A percentile compares a stretch with the other conserved stretches of the same genome.
phyloP scores from a whole-genome alignment of 2,329 filamentous ascomycete species.

The Aspergillus tubingensis region DNA sequence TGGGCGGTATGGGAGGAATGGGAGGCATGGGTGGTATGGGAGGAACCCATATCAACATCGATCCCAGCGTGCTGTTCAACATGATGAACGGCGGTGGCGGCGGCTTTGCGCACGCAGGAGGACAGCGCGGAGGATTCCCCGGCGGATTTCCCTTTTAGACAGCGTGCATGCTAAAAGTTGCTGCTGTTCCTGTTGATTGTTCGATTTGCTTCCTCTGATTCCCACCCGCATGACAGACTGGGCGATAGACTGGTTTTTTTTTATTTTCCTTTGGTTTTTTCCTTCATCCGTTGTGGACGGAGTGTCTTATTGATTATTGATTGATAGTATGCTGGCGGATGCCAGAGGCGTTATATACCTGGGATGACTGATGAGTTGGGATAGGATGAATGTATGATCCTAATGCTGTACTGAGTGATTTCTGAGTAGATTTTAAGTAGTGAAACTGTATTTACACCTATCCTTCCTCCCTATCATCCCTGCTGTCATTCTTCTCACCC shows the following conservation, averaged over 20 bases:
- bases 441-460: too few species aligned
- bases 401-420: too few species aligned
- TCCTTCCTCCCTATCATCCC: too few species aligned
- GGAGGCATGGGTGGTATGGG: constrained; percentile 58
- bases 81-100: constrained; percentile 73
- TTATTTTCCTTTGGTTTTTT: neutral
- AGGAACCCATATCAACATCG: constrained; percentile 56
- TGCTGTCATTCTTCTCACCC: too few species aligned
- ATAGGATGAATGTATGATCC: too few species aligned
- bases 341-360: constrained; percentile 19
- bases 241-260: neutral
- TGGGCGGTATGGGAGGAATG: constrained; percentile 45
- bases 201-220: neutral
- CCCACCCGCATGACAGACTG: neutral
- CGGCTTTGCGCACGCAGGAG: constrained; percentile 54
- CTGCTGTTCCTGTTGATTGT: neutral
- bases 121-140: constrained; percentile 52
- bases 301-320: constrained; percentile 2
- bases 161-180: neutral
- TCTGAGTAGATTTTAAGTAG: too few species aligned
- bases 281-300: neutral
- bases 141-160: constrained; percentile 61
- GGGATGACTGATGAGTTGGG: constrained; percentile 14
- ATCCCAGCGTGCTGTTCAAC: constrained; percentile 77
- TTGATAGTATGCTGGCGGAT: neutral